Conservation (phyloP, 306 rosid species). For the Acacia confusa region DNA sequence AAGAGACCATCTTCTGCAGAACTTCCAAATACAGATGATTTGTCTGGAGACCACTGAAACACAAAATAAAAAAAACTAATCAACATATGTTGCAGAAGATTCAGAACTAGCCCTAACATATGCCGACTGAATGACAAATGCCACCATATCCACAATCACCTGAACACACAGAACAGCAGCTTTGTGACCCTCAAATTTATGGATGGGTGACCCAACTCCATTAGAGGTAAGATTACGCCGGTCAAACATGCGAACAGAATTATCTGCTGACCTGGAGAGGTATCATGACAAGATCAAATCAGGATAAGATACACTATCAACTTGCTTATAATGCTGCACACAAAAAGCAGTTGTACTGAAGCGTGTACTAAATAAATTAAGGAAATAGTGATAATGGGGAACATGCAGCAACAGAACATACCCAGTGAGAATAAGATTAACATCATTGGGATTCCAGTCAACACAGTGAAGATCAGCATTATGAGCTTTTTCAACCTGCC, state of each 20-base stretch:
- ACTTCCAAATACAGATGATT: slow-evolving; percentile 95
- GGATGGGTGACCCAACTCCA: slow-evolving; percentile 91
- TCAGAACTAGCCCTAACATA: background rate
- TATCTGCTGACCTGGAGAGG: slow-evolving; percentile 88
- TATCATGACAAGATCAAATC: slow-evolving; percentile 27
- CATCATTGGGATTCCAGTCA: slow-evolving; percentile 98
- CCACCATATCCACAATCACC: slow-evolving; percentile 42
- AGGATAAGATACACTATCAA: background rate
- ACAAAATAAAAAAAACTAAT: slow-evolving; percentile 14
- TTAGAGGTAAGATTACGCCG: slow-evolving; percentile 89
- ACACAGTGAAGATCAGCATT: slow-evolving; percentile 99
- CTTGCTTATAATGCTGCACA: slow-evolving; percentile 12
- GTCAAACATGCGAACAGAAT: slow-evolving; percentile 91
- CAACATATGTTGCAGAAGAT: background rate
- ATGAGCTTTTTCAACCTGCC: slow-evolving; percentile 94
- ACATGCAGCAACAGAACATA: slow-evolving; percentile 34
- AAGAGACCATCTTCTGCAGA: slow-evolving; percentile 98
- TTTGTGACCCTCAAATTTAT: slow-evolving; percentile 93
- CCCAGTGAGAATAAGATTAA: slow-evolving; percentile 90
- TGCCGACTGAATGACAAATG: background rate
- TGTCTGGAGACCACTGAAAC: slow-evolving; percentile 98
- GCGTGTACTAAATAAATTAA: background rate
- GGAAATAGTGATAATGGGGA: slow-evolving; percentile 12
- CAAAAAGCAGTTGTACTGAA: background rate
- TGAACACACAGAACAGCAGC: slow-evolving; percentile 99